Percentiles rank a stretch among this genome's conserved stretches.
These are phyloP conservation scores for Auxenochlorella pyrenoidosa DNA, from an alignment of 139 green algal genomes.

Conservation along the genomic window DNA sequence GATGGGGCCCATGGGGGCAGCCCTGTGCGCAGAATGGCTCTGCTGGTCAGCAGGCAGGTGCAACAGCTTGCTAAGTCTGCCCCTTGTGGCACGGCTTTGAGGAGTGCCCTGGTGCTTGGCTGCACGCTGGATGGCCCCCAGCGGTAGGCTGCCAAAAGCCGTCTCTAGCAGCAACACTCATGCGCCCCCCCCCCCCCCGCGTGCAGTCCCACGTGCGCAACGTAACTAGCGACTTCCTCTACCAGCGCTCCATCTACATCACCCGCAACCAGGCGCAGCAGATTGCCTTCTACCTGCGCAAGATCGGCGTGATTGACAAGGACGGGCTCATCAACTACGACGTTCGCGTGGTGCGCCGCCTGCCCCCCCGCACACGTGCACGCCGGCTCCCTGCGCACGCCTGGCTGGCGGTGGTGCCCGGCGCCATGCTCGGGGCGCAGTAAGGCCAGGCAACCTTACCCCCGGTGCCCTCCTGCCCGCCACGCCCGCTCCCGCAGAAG, in stretches of 20 bases:
- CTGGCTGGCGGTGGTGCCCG: no score
- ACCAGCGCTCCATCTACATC: slow-evolving; percentile 23
- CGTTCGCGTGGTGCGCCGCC: not conserved
- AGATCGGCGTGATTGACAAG: not conserved
- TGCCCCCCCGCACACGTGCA: not conserved
- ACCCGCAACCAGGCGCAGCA: not conserved
- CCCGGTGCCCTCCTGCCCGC: no score
- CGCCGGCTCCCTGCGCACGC: no score
- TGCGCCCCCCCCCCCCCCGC: not conserved
- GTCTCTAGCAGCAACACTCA: not conserved
- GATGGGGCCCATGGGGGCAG: no score
- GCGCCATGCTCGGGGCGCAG: not conserved
- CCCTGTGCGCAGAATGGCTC: not conserved
- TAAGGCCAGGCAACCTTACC: no score
- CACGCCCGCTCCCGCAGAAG: not conserved
- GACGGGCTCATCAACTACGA: slow-evolving; percentile 5
- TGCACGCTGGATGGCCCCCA: no score
- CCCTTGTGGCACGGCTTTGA: no score
- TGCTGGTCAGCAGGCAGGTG: no score
- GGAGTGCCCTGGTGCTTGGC: no score
- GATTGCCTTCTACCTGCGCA: not conserved
- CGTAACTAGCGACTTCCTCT: not conserved
- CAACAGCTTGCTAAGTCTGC: no score
- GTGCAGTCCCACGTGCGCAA: not conserved
- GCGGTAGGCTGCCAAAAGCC: no score